These are phyloP conservation scores for Aspergillus glaucus DNA, from an alignment of 2,329 filamentous ascomycete genomes.

Conservation along the genomic window DNA sequence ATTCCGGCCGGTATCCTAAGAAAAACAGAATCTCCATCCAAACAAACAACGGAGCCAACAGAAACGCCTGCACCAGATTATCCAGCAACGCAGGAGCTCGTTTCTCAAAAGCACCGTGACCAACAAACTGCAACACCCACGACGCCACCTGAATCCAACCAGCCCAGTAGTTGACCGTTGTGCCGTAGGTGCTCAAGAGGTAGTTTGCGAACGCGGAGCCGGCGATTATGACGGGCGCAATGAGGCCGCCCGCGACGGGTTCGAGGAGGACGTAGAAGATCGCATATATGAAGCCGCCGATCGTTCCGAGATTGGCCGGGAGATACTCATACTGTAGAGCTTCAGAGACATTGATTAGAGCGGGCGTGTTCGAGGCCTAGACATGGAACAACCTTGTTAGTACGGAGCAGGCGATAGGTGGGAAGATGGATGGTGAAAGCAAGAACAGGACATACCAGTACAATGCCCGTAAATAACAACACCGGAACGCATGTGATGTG, in stretches of 20 bases:
- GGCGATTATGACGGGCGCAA: slow-evolving; percentile 69
- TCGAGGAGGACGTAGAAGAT: slow-evolving; percentile 86
- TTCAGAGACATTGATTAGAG: slow-evolving; percentile 49
- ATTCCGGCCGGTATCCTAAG: slow-evolving; percentile 80
- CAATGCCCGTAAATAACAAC: slow-evolving; percentile 53
- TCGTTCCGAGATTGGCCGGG: slow-evolving; percentile 55
- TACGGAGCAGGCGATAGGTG: neutral
- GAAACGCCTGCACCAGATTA: slow-evolving; percentile 84
- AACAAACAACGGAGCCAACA: slow-evolving; percentile 91
- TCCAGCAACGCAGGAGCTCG: slow-evolving; percentile 84
- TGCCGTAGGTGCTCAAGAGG: slow-evolving; percentile 59
- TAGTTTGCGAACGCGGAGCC: slow-evolving; percentile 71
- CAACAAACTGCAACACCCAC: slow-evolving; percentile 87
- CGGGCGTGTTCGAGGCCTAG: slow-evolving; percentile 52
- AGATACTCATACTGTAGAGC: slow-evolving; percentile 51
- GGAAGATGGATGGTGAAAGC: neutral
- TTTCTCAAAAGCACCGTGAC: slow-evolving; percentile 82
- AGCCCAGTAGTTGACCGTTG: slow-evolving; percentile 58
- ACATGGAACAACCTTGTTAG: neutral
- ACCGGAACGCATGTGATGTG: slow-evolving; percentile 59
- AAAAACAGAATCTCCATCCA: slow-evolving; percentile 92
- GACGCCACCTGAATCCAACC: slow-evolving; percentile 63
- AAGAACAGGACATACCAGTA: slow-evolving; percentile 43
- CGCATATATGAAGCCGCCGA: slow-evolving; percentile 58
- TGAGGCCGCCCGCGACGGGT: slow-evolving; percentile 75